phyloP scores from a whole-genome alignment of 2,329 filamentous ascomycete genomes.

The Simplicillium aogashimaense region DNA sequence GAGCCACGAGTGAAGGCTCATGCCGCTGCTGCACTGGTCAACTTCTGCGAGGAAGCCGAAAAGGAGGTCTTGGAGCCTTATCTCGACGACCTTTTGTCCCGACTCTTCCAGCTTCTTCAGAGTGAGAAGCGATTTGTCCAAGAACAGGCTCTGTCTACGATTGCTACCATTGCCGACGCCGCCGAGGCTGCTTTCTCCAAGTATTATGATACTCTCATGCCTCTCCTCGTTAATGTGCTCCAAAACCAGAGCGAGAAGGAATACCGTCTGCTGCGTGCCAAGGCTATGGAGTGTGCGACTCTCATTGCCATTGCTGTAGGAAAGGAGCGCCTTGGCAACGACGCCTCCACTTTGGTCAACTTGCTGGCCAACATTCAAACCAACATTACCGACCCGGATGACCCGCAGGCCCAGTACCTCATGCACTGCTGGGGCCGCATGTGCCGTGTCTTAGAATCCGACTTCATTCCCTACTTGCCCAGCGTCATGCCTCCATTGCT shows the following conservation, averaged over 20 bases:
- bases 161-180: constrained; percentile 97
- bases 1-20: constrained; percentile 95
- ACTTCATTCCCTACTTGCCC: constrained; percentile 87
- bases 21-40: constrained; percentile 93
- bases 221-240: constrained; percentile 80
- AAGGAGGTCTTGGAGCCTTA: constrained; percentile 88
- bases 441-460: constrained; percentile 84
- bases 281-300: constrained; percentile 98
- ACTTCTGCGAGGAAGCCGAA: constrained; percentile 98
- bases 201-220: constrained; percentile 96
- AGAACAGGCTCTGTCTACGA: constrained; percentile 94
- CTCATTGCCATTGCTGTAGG: constrained; percentile 92
- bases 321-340: constrained; percentile 79
- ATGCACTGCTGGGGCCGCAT: constrained; percentile 99
- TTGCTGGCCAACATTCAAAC: constrained; percentile 80
- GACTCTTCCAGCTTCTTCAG: constrained; percentile 78
- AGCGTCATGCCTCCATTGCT: constrained; percentile 92
- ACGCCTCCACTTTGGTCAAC: constrained; percentile 80
- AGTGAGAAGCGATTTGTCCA: constrained; percentile 94
- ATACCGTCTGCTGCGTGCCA: constrained; percentile 80
- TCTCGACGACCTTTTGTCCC: constrained; percentile 74
- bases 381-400: constrained; percentile 79
- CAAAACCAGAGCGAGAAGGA: constrained; percentile 89
- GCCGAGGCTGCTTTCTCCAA: constrained; percentile 90
- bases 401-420: constrained; percentile 92